A percentile compares a stretch with the other conserved stretches of the same genome.
These are phyloP conservation scores for Paramecium tetraurelia DNA, from an alignment of 73 alveolate species.

Conservation along the genomic window DNA sequence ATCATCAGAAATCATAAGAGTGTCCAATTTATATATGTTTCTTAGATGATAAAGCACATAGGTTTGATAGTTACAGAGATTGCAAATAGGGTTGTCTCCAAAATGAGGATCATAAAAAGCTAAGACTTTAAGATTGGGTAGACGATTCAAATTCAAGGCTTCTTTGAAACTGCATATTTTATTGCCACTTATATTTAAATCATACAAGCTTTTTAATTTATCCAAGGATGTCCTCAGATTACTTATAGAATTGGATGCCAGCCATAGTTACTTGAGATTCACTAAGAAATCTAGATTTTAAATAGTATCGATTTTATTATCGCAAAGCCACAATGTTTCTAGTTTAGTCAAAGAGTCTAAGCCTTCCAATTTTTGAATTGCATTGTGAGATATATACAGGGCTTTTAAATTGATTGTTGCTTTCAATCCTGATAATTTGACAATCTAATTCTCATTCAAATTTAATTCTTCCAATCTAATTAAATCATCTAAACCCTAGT, in stretches of 20 bases:
- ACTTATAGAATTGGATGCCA: constrained; percentile 71
- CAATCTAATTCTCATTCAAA: constrained; percentile 73
- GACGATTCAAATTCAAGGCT: constrained; percentile 68
- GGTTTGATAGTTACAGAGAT: constrained; percentile 80
- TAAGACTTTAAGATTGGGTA: constrained; percentile 65
- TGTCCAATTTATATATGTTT: constrained; percentile 63
- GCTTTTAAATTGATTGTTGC: constrained; percentile 21
- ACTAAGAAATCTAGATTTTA: constrained; percentile 48
- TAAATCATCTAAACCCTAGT: constrained; percentile 64
- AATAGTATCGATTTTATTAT: constrained; percentile 61
- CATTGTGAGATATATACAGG: constrained; percentile 68
- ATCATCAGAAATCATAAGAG: constrained; percentile 73
- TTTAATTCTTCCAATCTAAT: constrained; percentile 67
- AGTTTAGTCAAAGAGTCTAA: constrained; percentile 73
- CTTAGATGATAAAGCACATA: constrained; percentile 76
- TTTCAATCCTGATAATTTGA: constrained; percentile 56
- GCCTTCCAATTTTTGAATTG: constrained; percentile 76
- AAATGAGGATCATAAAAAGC: constrained; percentile 82
- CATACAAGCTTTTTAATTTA: constrained; percentile 63
- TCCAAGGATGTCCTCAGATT: constrained; percentile 66
- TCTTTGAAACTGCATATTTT: constrained; percentile 76
- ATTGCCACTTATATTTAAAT: constrained; percentile 70
- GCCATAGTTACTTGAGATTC: constrained; percentile 64
- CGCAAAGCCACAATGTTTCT: constrained; percentile 74
- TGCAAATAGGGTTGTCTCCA: constrained; percentile 86